These are phyloP conservation scores for Solioccasus polychromus DNA, from an alignment of 768 basidiomycete genomes.

Conservation along the genomic window DNA sequence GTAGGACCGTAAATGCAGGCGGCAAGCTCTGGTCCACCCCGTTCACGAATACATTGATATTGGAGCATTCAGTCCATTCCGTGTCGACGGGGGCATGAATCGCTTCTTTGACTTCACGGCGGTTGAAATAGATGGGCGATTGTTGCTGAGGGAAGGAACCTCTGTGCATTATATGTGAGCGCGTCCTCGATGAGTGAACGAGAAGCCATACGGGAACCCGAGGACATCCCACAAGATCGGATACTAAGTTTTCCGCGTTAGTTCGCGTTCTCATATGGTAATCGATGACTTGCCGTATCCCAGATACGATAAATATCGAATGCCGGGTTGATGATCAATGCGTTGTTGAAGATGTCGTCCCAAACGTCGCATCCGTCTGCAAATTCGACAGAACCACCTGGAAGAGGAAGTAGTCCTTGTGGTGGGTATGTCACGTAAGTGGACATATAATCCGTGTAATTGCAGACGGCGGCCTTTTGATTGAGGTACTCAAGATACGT, in stretches of 20 bases:
- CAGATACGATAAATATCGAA: slow-evolving; percentile 79
- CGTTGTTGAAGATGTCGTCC: slow-evolving; percentile 61
- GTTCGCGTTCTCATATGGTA: neutral
- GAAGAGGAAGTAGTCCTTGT: slow-evolving; percentile 61
- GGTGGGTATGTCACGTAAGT: slow-evolving; percentile 70
- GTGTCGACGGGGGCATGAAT: slow-evolving; percentile 68
- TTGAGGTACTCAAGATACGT: slow-evolving; percentile 62
- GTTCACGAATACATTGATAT: slow-evolving; percentile 55
- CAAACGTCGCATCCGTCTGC: slow-evolving; percentile 64
- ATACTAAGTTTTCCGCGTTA: slow-evolving; percentile 31
- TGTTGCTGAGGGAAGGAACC: slow-evolving; percentile 57
- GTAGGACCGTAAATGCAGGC: slow-evolving; percentile 61
- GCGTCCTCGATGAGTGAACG: neutral
- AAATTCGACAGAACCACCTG: slow-evolving; percentile 48
- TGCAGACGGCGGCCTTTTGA: slow-evolving; percentile 48
- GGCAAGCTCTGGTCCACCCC: slow-evolving; percentile 64
- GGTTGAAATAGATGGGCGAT: slow-evolving; percentile 68
- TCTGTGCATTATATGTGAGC: slow-evolving; percentile 28
- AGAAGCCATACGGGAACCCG: slow-evolving; percentile 63
- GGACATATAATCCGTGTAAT: slow-evolving; percentile 59
- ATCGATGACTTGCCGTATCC: slow-evolving; percentile 47
- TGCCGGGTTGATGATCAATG: slow-evolving; percentile 64
- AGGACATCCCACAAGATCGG: slow-evolving; percentile 78
- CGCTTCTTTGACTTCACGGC: slow-evolving; percentile 56
- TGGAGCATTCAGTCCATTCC: slow-evolving; percentile 62